Conservation (phyloP, 495 filamentous ascomycete genomes). For the Aspergillus indologenus region DNA sequence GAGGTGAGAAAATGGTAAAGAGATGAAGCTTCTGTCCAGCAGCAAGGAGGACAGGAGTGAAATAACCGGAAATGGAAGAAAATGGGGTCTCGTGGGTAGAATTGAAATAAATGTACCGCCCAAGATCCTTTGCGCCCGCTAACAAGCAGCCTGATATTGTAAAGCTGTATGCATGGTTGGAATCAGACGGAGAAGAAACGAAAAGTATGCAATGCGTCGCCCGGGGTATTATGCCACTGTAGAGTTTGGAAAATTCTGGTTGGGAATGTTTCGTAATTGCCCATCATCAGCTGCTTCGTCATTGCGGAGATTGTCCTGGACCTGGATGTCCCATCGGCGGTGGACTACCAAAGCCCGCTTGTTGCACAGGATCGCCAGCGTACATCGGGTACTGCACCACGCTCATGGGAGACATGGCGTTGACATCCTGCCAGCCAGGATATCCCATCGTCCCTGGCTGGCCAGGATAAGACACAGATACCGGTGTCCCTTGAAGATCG, state of each 20-base stretch:
- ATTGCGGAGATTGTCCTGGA: constrained; percentile 23
- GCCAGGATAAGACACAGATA: constrained; percentile 34
- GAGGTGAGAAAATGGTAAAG: not conserved
- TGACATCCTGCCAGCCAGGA: constrained; percentile 38
- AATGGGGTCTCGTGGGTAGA: constrained; percentile 11
- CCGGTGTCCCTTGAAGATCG: constrained; percentile 30
- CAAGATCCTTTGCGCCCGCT: constrained; percentile 43
- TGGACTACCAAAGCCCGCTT: constrained; percentile 29
- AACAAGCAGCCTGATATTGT: constrained; percentile 41
- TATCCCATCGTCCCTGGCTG: constrained; percentile 37
- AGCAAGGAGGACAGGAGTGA: not conserved
- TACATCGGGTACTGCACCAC: constrained; percentile 43
- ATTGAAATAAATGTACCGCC: constrained; percentile 33
- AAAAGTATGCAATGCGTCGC: constrained; percentile 20
- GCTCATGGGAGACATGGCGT: constrained; percentile 31
- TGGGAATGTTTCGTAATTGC: constrained; percentile 3
- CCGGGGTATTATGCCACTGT: constrained; percentile 29
- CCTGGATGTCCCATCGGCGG: constrained; percentile 40
- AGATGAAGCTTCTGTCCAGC: constrained; percentile 7
- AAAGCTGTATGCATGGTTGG: constrained; percentile 24
- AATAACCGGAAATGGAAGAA: constrained; percentile 8
- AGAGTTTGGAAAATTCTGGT: constrained; percentile 6
- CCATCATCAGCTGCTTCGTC: constrained; percentile 2
- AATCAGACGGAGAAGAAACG: constrained; percentile 22
- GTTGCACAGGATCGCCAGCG: constrained; percentile 28